Conservation (phyloP, 2,329 filamentous ascomycete genomes). For the Raffaelea albimanens region DNA sequence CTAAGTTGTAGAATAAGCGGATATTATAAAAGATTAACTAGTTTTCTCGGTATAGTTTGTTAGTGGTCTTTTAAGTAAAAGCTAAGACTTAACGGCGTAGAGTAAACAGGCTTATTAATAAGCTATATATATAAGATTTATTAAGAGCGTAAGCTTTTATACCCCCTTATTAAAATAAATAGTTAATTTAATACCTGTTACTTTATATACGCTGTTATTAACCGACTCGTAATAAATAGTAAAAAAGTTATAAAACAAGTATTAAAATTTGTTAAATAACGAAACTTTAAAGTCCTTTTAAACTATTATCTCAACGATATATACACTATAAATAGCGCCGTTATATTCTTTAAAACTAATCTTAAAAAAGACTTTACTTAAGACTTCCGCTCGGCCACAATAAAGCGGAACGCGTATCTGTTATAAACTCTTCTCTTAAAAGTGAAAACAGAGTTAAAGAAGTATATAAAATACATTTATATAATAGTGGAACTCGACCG, state of each 20-base stretch:
- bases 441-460: conserved; percentile 1
- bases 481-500: not conserved
- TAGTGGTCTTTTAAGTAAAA: not conserved
- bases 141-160: not conserved
- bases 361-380: conserved; percentile 2
- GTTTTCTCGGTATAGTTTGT: conserved; percentile 1
- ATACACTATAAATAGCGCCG: not conserved
- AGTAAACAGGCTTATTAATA: not conserved
- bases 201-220: not conserved
- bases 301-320: conserved; percentile 4
- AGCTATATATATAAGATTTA: not conserved
- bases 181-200: not conserved
- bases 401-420: not conserved
- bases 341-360: conserved; percentile 2
- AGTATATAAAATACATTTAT: not conserved
- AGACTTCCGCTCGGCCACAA: conserved; percentile 1
- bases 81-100: not conserved
- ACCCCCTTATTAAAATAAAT: conserved; percentile 3
- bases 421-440: not conserved
- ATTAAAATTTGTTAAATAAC: conserved; percentile 1
- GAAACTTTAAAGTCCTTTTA: conserved; percentile 1
- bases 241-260: not conserved
- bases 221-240: conserved; percentile 1
- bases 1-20: not conserved
- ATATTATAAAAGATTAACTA: not conserved